phyloP scores from a whole-genome alignment of 2,329 filamentous ascomycete genomes.

The Fusarium neocosmosporiellum region DNA sequence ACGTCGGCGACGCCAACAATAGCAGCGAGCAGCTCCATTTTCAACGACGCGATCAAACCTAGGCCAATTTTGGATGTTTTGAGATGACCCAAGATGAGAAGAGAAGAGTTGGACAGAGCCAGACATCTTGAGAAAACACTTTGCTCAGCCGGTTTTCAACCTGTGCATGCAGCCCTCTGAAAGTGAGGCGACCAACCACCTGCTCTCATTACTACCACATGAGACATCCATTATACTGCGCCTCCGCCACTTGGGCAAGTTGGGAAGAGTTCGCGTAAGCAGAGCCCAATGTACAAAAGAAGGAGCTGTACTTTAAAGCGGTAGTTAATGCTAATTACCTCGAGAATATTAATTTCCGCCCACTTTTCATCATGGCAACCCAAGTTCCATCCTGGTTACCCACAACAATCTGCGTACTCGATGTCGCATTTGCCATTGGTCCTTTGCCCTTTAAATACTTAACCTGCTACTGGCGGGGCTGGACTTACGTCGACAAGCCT shows the following conservation, averaged over 20 bases:
- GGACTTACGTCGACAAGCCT: neutral
- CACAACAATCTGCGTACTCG: neutral
- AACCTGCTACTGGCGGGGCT: neutral
- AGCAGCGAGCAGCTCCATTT: neutral
- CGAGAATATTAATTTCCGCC: neutral
- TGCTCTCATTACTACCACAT: neutral
- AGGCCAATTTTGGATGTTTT: neutral
- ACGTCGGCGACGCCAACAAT: neutral
- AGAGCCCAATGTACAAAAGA: neutral
- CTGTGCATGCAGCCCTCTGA: neutral
- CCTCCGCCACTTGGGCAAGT: neutral
- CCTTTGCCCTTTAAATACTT: neutral
- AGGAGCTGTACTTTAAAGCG: neutral
- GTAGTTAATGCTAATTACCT: neutral
- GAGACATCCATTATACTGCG: neutral
- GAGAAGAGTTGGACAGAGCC: neutral
- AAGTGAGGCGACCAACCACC: neutral
- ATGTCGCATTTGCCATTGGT: neutral
- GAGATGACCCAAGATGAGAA: neutral
- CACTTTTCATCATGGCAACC: neutral
- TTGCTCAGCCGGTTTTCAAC: neutral
- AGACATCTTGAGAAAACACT: neutral
- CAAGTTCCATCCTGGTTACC: neutral
- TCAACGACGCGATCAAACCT: neutral
- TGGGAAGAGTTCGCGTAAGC: neutral